Evolutionary conservation across 768 basidiomycete genomes (phyloP).

Genomic region (Pulveroboletus sp.): DNA sequence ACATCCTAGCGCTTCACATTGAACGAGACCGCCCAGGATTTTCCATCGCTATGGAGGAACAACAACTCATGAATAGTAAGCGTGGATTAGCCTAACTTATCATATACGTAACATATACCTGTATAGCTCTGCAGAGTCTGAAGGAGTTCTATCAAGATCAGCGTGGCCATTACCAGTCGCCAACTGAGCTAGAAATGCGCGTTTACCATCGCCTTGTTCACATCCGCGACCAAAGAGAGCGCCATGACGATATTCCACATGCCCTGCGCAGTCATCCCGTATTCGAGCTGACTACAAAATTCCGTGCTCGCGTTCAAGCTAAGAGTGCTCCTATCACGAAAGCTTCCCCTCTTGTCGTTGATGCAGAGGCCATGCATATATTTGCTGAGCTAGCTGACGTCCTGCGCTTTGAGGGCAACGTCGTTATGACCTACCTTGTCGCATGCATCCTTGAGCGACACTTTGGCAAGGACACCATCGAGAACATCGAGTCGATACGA

Average conservation of each 20-base stretch:
- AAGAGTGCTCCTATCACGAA: constrained; percentile 73
- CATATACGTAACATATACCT: neutral
- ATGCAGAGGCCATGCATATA: constrained; percentile 60
- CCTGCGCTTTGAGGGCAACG: constrained; percentile 59
- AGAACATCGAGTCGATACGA: constrained; percentile 65
- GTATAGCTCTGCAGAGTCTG: constrained; percentile 81
- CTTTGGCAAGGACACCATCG: constrained; percentile 77
- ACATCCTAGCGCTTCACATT: constrained; percentile 76
- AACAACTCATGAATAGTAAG: constrained; percentile 89
- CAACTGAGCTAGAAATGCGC: constrained; percentile 92
- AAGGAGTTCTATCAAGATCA: constrained; percentile 93
- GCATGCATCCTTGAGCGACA: constrained; percentile 85
- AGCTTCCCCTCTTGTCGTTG: constrained; percentile 59
- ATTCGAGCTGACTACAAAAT: constrained; percentile 76
- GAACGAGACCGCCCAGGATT: constrained; percentile 55
- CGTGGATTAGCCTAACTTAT: constrained; percentile 4
- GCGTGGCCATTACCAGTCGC: constrained; percentile 57
- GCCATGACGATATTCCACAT: constrained; percentile 65
- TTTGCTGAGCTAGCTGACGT: constrained; percentile 56
- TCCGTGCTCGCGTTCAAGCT: constrained; percentile 75
- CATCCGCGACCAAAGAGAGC: constrained; percentile 79
- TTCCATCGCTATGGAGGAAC: constrained; percentile 70
- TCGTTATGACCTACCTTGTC: constrained; percentile 78
- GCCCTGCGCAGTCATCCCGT: constrained; percentile 67
- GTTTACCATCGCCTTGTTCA: constrained; percentile 92